Conservation (phyloP, 2,329 filamentous ascomycete species). For the Metarhizium brunneum region DNA sequence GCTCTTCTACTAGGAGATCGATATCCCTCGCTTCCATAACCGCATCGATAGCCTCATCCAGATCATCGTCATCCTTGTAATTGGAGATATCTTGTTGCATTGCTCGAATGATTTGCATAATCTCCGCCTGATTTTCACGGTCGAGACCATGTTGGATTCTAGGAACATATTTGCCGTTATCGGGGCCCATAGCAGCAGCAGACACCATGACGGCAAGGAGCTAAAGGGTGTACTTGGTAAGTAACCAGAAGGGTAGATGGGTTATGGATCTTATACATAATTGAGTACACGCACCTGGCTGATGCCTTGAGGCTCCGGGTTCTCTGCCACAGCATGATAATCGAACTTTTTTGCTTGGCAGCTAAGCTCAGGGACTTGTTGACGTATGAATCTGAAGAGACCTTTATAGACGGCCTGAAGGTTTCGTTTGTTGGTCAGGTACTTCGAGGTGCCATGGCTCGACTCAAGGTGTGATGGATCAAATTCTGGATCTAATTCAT, state of each 20-base stretch:
- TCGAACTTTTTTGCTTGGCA: constrained; percentile 43
- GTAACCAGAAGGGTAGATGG: constrained; percentile 12
- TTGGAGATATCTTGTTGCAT: constrained; percentile 29
- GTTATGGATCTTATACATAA: not conserved
- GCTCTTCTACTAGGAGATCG: constrained; percentile 47
- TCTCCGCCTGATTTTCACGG: constrained; percentile 31
- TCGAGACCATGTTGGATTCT: constrained; percentile 33
- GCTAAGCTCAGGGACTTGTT: constrained; percentile 40
- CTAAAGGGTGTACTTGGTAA: constrained; percentile 26
- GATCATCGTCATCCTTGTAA: constrained; percentile 27
- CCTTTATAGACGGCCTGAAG: constrained; percentile 46
- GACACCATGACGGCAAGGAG: constrained; percentile 53
- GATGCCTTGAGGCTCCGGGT: constrained; percentile 44
- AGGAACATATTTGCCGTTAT: constrained; percentile 43
- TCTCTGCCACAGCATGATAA: constrained; percentile 48
- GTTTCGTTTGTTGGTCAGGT: constrained; percentile 40
- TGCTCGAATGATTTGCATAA: constrained; percentile 34
- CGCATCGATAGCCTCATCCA: constrained; percentile 29
- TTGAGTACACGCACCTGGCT: constrained; percentile 32
- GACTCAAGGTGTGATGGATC: constrained; percentile 43
- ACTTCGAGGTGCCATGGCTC: constrained; percentile 31
- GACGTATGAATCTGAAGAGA: constrained; percentile 45
- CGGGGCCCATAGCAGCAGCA: constrained; percentile 51
- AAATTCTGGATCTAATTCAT: constrained; percentile 49
- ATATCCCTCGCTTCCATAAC: constrained; percentile 39